Evolutionary conservation across 2,329 filamentous ascomycete species (phyloP).

Genomic region (Pseudocercospora crystallina): DNA sequence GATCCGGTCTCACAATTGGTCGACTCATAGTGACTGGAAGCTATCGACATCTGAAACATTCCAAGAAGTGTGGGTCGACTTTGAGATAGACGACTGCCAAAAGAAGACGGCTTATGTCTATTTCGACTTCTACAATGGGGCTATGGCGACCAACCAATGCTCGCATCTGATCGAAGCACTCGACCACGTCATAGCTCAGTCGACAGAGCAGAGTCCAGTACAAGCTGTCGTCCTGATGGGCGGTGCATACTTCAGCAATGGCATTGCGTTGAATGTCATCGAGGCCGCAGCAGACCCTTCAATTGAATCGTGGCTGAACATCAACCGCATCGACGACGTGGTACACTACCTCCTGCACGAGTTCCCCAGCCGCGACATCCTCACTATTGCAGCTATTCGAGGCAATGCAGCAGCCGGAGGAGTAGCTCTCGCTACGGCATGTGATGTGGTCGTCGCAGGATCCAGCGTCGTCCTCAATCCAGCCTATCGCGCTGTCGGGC

Average conservation of each 20-base stretch:
- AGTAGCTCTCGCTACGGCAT: slow-evolving; percentile 43
- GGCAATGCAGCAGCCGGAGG: slow-evolving; percentile 47
- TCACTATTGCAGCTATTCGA: slow-evolving; percentile 42
- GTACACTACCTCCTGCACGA: slow-evolving; percentile 41
- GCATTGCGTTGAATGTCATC: slow-evolving; percentile 47
- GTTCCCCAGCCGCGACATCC: slow-evolving; percentile 38
- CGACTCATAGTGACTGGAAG: slow-evolving; percentile 31
- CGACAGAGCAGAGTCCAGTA: slow-evolving; percentile 33
- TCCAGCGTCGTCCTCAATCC: slow-evolving; percentile 43
- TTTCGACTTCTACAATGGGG: slow-evolving; percentile 48
- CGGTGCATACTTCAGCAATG: slow-evolving; percentile 47
- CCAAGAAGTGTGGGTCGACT: slow-evolving; percentile 45
- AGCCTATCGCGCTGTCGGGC: slow-evolving; percentile 40
- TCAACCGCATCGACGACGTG: slow-evolving; percentile 47
- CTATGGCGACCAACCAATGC: slow-evolving; percentile 45
- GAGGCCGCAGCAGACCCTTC: slow-evolving; percentile 41
- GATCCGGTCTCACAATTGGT: slow-evolving; percentile 19
- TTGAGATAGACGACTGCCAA: slow-evolving; percentile 29
- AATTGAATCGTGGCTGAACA: slow-evolving; percentile 45
- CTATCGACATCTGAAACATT: slow-evolving; percentile 34
- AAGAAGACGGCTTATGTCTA: slow-evolving; percentile 41
- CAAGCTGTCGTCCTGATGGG: slow-evolving; percentile 42
- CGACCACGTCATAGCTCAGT: slow-evolving; percentile 36
- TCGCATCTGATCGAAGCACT: slow-evolving; percentile 39
- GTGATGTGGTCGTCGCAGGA: slow-evolving; percentile 40